Evolutionary conservation across 106 monocot genomes (phyloP), one percentile per base, ranked within the genome.

Genomic region (Agapanthus africanus): DNA sequence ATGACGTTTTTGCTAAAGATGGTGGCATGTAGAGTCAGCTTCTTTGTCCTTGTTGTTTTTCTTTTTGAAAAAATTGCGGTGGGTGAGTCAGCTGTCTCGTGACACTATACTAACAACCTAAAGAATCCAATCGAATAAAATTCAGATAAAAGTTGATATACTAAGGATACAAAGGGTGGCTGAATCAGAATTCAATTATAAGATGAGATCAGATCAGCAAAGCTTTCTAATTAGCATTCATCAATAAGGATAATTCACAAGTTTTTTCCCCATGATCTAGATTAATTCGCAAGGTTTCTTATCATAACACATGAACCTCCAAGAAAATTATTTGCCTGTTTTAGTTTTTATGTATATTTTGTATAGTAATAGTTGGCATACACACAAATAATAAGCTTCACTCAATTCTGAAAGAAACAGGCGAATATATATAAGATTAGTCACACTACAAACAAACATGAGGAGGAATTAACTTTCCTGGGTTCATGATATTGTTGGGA

Each of bases 401-500:
- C 50, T n/a, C 4, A 50, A 19, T 21, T 21, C 4, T 3, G 4
- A 4, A 6, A 16, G 16, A 6, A 44, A 44, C 44, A 44, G 1
- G 16, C 11, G 13, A 16, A 1, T 2, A 2, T 14, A 44, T 8
- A 44, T 14, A 21, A 50, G 50, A 50, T 21, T 21, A 50, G 4
- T 21, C 50, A 21, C 50, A 21, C 7, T 67, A 91, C 33, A 97
- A 38, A 66, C 95, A 97, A 36, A 97, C 75, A 73, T 89, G 91
- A 75, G 88, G 89, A 63, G 95, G 95, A 72, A 97, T 87, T 38
- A 91, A 60, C 78, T 97, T 97, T 68, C 95, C 91, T 27, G 95
- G 95, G 74, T 97, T 97, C 95, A 97, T 89, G 72, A 97, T 91
- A 75, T 79, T 73, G 71, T 97, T 91, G 23, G 95, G 89, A 84